phyloP scores from a whole-genome alignment of 805 yeast genomes.

The Candida rishiriensis region DNA sequence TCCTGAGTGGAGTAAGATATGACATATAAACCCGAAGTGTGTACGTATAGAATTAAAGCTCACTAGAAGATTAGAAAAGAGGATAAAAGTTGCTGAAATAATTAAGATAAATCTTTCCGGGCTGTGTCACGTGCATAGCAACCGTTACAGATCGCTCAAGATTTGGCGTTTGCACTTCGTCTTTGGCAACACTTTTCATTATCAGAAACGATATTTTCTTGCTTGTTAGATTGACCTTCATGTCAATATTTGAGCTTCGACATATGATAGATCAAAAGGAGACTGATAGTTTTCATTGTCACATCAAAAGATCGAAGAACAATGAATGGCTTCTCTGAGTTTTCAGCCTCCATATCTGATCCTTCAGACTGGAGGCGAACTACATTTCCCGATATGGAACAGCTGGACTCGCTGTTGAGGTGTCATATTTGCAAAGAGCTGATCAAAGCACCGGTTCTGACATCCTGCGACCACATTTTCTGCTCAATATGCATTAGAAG shows the following conservation, averaged over 20 bases:
- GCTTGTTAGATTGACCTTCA: neutral
- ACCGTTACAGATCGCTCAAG: too few species aligned
- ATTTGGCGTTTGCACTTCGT: too few species aligned
- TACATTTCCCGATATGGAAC: slow-evolving; percentile 48
- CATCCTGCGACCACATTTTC: slow-evolving; percentile 84
- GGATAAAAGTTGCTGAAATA: too few species aligned
- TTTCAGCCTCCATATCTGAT: slow-evolving; percentile 43
- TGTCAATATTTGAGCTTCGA: too few species aligned
- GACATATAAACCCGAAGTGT: neutral
- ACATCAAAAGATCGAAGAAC: neutral
- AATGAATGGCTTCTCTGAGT: slow-evolving; percentile 17
- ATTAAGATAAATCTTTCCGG: too few species aligned
- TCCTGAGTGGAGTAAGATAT: slow-evolving; percentile 39
- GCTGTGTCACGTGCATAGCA: too few species aligned
- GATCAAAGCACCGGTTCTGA: slow-evolving; percentile 71
- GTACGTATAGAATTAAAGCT: too few species aligned
- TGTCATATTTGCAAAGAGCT: slow-evolving; percentile 90
- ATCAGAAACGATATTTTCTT: neutral
- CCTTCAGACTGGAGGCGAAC: slow-evolving; percentile 68
- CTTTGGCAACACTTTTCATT: too few species aligned
- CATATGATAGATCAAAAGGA: too few species aligned
- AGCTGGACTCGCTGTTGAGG: slow-evolving; percentile 65
- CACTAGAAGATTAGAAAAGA: too few species aligned
- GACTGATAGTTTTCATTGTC: too few species aligned
- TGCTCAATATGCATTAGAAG: slow-evolving; percentile 84